Percentiles rank a stretch among this genome's conserved stretches.
Evolutionary conservation across 2,329 filamentous ascomycete species (phyloP).

Genomic region (Fusarium algeriense): DNA sequence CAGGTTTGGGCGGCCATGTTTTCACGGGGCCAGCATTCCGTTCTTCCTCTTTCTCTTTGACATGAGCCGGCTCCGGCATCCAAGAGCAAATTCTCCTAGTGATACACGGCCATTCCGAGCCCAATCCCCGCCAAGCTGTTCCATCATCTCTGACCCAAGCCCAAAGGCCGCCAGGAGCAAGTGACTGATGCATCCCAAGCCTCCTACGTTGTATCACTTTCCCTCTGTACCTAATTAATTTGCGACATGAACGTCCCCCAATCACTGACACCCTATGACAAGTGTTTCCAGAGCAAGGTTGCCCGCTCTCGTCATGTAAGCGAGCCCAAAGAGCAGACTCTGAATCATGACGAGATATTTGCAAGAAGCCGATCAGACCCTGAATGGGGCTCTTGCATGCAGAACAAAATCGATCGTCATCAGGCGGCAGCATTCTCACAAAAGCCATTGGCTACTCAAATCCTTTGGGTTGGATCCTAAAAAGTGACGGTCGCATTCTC

Average conservation of each 20-base stretch:
- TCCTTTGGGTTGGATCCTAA: neutral
- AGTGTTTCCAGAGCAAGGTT: neutral
- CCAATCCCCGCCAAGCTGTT: neutral
- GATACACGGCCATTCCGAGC: neutral
- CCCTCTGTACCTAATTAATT: neutral
- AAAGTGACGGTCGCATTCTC: neutral
- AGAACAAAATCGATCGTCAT: neutral
- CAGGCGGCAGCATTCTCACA: constrained; percentile 15
- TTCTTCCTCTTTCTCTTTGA: neutral
- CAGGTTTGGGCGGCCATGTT: neutral
- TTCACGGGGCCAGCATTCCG: neutral
- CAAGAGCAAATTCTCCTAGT: neutral
- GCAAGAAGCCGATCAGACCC: neutral
- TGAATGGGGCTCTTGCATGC: neutral
- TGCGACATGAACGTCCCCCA: neutral
- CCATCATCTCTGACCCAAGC: neutral
- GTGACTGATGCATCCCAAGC: neutral
- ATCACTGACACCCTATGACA: no score
- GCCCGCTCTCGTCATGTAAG: neutral
- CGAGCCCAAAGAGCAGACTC: neutral
- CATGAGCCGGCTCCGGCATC: neutral
- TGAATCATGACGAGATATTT: neutral
- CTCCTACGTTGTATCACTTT: neutral
- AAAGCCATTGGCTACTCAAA: neutral
- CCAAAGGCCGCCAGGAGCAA: neutral